phyloP scores from a whole-genome alignment of 352 stramenopile species.

The Aphanomyces euteiches region DNA sequence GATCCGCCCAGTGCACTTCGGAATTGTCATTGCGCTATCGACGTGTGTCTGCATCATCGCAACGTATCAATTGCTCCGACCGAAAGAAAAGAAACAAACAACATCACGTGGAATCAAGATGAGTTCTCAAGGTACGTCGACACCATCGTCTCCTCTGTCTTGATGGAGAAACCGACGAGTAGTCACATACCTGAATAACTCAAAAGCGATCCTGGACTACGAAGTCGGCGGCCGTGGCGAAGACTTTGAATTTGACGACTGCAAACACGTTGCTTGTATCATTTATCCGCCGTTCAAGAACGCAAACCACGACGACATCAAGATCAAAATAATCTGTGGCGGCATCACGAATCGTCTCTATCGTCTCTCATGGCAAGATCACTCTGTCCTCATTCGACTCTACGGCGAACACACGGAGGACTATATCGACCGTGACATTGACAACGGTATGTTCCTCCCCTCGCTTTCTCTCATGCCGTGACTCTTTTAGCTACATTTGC shows the following conservation, averaged over 20 bases:
- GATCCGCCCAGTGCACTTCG: slow-evolving; percentile 15
- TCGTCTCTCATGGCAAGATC: slow-evolving; percentile 64
- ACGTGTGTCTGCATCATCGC: slow-evolving; percentile 17
- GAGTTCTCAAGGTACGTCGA: not conserved
- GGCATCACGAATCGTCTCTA: slow-evolving; percentile 94
- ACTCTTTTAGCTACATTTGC: slow-evolving; percentile 69
- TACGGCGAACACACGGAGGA: slow-evolving; percentile 92
- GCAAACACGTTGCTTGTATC: slow-evolving; percentile 64
- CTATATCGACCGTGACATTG: slow-evolving; percentile 88
- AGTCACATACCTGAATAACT: slow-evolving; percentile 82
- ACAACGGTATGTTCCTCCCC: slow-evolving; percentile 76
- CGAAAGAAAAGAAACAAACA: not conserved
- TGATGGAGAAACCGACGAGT: not conserved
- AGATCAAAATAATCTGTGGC: slow-evolving; percentile 81
- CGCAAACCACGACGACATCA: slow-evolving; percentile 58
- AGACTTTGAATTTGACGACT: slow-evolving; percentile 72
- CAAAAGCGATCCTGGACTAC: slow-evolving; percentile 66
- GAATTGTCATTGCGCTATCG: slow-evolving; percentile 3
- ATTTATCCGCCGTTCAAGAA: slow-evolving; percentile 63
- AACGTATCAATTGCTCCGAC: slow-evolving; percentile 13
- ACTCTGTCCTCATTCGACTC: slow-evolving; percentile 72
- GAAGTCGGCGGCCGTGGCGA: slow-evolving; percentile 51
- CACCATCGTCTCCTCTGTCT: too few relatives aligned
- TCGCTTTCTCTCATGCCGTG: not conserved
- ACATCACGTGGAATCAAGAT: not conserved